Evolutionary conservation across 495 filamentous ascomycete genomes (phyloP).

Genomic region (Podospora comata): DNA sequence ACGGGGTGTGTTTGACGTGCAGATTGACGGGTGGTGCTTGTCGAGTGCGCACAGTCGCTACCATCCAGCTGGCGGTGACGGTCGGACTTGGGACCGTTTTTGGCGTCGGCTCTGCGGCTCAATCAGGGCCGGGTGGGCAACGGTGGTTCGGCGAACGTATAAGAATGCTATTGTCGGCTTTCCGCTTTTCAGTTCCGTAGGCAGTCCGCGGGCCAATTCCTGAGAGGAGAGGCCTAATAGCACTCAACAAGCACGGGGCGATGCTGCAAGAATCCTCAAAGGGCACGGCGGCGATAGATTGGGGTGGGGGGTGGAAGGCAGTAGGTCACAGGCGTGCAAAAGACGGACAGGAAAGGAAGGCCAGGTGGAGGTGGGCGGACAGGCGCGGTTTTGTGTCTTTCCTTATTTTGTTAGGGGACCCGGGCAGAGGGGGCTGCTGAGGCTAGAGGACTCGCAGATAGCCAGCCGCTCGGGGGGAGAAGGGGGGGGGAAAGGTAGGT

Average conservation of each 20-base stretch:
- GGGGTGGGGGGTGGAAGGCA: not conserved
- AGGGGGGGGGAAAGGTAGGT: too few species aligned
- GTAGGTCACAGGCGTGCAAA: not conserved
- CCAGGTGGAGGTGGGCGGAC: slow-evolving; percentile 13
- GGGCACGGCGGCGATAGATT: not conserved
- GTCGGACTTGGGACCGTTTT: not conserved
- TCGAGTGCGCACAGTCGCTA: not conserved
- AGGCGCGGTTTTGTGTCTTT: slow-evolving; percentile 25
- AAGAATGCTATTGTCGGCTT: slow-evolving; percentile 3
- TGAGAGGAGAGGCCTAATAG: slow-evolving; percentile 8
- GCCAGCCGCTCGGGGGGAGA: slow-evolving; percentile 18
- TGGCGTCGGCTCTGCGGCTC: not conserved
- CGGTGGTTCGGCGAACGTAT: not conserved
- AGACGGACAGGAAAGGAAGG: not conserved
- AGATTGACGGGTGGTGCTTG: not conserved
- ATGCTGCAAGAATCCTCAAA: slow-evolving; percentile 4
- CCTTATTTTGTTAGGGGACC: slow-evolving; percentile 18
- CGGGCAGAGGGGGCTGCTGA: not conserved
- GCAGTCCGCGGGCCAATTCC: not conserved
- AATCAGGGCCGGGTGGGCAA: not conserved
- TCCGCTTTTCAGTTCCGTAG: not conserved
- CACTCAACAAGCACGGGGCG: slow-evolving; percentile 3
- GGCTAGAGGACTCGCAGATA: slow-evolving; percentile 5
- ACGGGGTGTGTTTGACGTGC: not conserved
- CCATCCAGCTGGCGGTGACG: not conserved